phyloP scores from a whole-genome alignment of 805 yeast genomes.

The Spathaspora arborariae region DNA sequence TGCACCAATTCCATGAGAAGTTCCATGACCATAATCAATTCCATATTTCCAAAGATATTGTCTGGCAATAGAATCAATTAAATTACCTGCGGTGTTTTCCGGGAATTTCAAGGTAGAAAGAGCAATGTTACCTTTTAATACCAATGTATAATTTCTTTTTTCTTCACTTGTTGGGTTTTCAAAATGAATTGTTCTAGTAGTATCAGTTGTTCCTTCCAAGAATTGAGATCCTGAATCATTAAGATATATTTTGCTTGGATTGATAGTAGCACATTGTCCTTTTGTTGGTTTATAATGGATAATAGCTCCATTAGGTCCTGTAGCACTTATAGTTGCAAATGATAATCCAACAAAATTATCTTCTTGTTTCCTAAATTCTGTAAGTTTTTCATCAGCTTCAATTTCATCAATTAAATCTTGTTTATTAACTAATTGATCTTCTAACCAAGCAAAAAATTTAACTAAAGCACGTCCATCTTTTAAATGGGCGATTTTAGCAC shows the following conservation, averaged over 20 bases:
- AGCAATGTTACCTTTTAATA: constrained; percentile 54
- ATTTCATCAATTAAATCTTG: constrained; percentile 50
- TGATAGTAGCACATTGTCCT: constrained; percentile 42
- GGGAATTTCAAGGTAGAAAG: constrained; percentile 51
- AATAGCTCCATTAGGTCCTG: constrained; percentile 74
- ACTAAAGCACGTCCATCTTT: constrained; percentile 58
- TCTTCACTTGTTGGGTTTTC: constrained; percentile 44
- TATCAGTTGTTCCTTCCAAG: constrained; percentile 63
- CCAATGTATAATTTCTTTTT: constrained; percentile 49
- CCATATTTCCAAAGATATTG: constrained; percentile 55
- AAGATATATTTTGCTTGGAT: constrained; percentile 50
- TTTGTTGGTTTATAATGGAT: constrained; percentile 67
- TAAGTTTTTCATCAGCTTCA: constrained; percentile 50
- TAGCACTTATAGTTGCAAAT: constrained; percentile 69
- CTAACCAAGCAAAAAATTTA: constrained; percentile 56
- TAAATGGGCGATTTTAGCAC: constrained; percentile 50
- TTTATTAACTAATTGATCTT: constrained; percentile 43
- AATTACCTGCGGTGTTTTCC: constrained; percentile 49
- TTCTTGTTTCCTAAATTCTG: constrained; percentile 36
- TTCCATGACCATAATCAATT: constrained; percentile 59
- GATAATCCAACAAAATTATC: constrained; percentile 58
- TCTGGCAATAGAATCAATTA: constrained; percentile 56
- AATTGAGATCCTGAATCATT: constrained; percentile 61
- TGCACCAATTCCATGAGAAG: constrained; percentile 64
- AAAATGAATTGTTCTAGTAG: constrained; percentile 59